Base-by-base conservation (phyloP, 805 yeast genomes). In the Lachancea thermotolerans region DNA sequence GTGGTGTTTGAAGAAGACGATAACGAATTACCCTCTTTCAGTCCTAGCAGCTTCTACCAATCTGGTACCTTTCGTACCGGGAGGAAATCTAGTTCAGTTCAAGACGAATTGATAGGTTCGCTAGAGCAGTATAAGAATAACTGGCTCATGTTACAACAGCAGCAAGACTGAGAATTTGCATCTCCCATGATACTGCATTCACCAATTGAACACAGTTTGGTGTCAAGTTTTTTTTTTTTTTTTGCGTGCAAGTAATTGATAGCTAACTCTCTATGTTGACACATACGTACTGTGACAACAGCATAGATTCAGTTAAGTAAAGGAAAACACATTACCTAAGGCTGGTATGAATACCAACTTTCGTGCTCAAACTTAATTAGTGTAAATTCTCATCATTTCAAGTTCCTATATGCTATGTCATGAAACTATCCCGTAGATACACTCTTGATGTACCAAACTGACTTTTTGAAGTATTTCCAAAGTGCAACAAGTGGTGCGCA, bases 81-180 rank as follows among this genome's bases (percentile, higher is more conserved):
- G 16, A 52, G 66, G 32, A 62, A 59, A 43, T 57, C 64, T 4
- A 60, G 64, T 35, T 47, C 58, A 10, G 39, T 60, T 15, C 64
- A 63, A 46, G 64, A 59, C 35, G 66, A 63, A 42, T 53, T 59
- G 33, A 64, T 64, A 28, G 66, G 65, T 4, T 64, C 67, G 6
- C 47, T 64, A 42, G 69, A 64, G 41, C 66, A 62, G 46, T 64
- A 64, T 44, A 64, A 63, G 49, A 64, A 64, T 45, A 64, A 64
- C 42, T 64, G 69, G 69, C 46, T 64, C 30, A 59, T 64, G 55
- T 48, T 63, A 34, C 67, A 64, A 51, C 62, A 59, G 37, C 62
- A 62, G 33, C 61, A 58, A 44, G 60, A 58, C 14, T 55, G 41
- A 48, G 18, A 27, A 12, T 12, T 14, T 11, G 14, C 14, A 14